Evolutionary conservation across 192 early-diverging fungal species (phyloP).

Genomic region (Linnemannia hyalina): DNA sequence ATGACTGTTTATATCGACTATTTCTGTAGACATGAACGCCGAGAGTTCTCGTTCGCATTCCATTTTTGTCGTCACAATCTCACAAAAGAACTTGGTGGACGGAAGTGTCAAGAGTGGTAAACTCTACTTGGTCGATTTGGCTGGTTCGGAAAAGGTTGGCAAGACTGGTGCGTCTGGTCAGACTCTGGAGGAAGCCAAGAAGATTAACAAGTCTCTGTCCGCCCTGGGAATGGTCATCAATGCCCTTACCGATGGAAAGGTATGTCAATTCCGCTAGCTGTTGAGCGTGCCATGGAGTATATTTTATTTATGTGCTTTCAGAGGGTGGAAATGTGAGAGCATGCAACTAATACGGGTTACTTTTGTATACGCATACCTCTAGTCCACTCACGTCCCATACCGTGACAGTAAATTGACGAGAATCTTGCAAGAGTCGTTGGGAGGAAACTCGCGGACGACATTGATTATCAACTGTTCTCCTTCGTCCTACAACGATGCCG

Average conservation of each 20-base stretch:
- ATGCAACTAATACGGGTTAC: not conserved
- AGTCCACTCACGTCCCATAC: conserved; percentile 98
- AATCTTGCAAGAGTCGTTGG: conserved; percentile 99
- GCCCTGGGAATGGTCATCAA: conserved; percentile 99
- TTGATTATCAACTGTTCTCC: conserved; percentile 99
- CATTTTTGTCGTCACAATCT: conserved; percentile 97
- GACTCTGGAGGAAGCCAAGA: conserved; percentile 99
- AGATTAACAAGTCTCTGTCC: conserved; percentile 99
- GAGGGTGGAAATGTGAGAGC: no score
- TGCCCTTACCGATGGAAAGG: conserved; percentile 97
- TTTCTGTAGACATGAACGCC: conserved; percentile 92
- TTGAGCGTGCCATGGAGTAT: not conserved
- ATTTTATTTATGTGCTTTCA: not conserved
- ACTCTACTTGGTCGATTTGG: conserved; percentile 97
- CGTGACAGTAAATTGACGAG: conserved; percentile 99
- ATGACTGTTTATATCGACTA: conserved; percentile 10
- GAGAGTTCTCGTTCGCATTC: conserved; percentile 98
- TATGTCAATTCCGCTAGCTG: conserved; percentile 16
- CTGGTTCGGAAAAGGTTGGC: conserved; percentile 97
- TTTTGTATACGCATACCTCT: not conserved
- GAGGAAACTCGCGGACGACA: conserved; percentile 99
- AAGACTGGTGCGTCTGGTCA: conserved; percentile 99
- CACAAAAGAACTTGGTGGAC: conserved; percentile 91
- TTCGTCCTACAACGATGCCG: conserved; percentile 96
- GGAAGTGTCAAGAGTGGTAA: conserved; percentile 94